These are phyloP conservation scores for Hypholoma sublateritium DNA, from an alignment of 768 basidiomycete genomes.

Conservation along the genomic window DNA sequence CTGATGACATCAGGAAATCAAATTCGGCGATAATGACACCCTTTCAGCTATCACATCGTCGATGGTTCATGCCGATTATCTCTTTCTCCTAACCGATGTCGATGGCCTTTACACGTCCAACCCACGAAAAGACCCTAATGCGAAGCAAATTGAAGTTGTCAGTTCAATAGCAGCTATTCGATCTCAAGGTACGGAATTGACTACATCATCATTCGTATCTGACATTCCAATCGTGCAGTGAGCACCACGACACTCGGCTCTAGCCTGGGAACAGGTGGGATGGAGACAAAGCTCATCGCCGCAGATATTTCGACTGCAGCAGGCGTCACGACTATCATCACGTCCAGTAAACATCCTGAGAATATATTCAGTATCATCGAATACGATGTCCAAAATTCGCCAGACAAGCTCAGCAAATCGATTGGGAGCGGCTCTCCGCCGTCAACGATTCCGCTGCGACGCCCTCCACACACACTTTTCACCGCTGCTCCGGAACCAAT, in stretches of 20 bases:
- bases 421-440: neutral
- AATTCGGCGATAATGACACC: conserved; percentile 99
- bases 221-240: conserved; percentile 45
- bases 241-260: conserved; percentile 92
- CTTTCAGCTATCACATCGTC: conserved; percentile 95
- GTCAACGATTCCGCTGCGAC: conserved; percentile 5
- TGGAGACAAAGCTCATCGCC: conserved; percentile 99
- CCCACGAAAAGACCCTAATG: conserved; percentile 85
- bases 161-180: conserved; percentile 81
- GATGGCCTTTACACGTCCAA: conserved; percentile 95
- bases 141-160: conserved; percentile 80
- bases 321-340: conserved; percentile 90
- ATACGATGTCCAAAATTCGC: conserved; percentile 47
- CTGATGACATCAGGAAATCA: conserved; percentile 77
- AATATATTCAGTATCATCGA: conserved; percentile 82
- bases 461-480: conserved; percentile 91
- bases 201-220: neutral
- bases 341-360: conserved; percentile 76
- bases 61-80: conserved; percentile 97
- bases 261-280: conserved; percentile 93
- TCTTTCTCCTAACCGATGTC: conserved; percentile 95
- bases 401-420: conserved; percentile 20
- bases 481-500: conserved; percentile 68
- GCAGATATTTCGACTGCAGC: conserved; percentile 97
- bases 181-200: conserved; percentile 57